These are phyloP conservation scores for Chalciporus sp. DNA, from an alignment of 1,284 basidiomycete species.

Conservation along the genomic window DNA sequence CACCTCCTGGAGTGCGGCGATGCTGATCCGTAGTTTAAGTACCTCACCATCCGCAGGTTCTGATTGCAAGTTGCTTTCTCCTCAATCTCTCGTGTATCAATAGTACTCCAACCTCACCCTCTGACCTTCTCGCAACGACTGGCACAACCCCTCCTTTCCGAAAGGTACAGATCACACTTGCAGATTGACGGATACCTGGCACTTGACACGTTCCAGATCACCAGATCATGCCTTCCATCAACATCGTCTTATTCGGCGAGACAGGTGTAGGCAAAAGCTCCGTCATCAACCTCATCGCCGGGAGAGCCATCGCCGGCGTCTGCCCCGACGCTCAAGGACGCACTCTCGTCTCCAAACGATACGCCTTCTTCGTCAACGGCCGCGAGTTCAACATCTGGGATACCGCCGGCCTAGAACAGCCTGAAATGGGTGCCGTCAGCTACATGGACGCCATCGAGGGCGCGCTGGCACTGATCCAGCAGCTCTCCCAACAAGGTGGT, in stretches of 20 bases:
- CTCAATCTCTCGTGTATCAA: no score
- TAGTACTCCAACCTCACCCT: neutral
- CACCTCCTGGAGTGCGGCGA: no score
- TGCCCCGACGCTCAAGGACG: constrained; percentile 18
- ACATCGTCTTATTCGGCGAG: constrained; percentile 28
- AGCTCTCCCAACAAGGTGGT: constrained; percentile 31
- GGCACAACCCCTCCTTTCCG: neutral
- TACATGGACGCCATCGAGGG: constrained; percentile 34
- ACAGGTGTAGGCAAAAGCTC: constrained; percentile 9
- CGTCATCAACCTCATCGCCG: constrained; percentile 28
- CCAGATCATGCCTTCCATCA: constrained; percentile 22
- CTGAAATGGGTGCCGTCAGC: constrained; percentile 24
- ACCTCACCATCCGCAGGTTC: neutral
- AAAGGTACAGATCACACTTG: constrained; percentile 14
- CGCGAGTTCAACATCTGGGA: constrained; percentile 33
- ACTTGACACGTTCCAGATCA: constrained; percentile 5
- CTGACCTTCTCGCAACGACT: neutral
- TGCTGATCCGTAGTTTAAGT: neutral
- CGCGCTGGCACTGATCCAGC: constrained; percentile 35
- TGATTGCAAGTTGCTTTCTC: no score
- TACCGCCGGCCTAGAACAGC: constrained; percentile 42
- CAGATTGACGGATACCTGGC: constrained; percentile 4
- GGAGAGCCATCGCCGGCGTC: constrained; percentile 14
- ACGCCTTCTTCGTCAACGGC: constrained; percentile 17
- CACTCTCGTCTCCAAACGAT: constrained; percentile 30